Evolutionary conservation across 192 early-diverging fungal genomes (phyloP).

Genomic region (Spinellus fusiger): DNA sequence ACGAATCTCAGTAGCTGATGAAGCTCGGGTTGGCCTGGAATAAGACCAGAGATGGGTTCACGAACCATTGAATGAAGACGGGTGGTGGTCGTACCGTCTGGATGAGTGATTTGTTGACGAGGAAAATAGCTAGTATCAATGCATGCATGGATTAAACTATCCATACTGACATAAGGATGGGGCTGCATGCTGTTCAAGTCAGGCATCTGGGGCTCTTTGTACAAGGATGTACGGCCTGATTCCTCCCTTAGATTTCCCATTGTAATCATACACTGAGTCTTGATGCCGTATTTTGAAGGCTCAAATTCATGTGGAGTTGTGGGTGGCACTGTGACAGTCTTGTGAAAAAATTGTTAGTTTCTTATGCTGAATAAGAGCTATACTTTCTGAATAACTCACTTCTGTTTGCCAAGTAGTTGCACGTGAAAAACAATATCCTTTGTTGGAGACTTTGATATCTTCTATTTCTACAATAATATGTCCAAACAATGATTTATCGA

Average conservation of each 20-base stretch:
- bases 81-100: too few relatives aligned
- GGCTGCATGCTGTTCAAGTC: too few relatives aligned
- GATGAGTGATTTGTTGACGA: too few relatives aligned
- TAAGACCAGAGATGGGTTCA: too few relatives aligned
- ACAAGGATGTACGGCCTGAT: slow-evolving; percentile 13
- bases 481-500: slow-evolving; percentile 11
- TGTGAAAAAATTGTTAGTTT: too few relatives aligned
- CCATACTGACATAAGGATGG: background rate
- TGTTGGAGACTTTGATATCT: slow-evolving; percentile 18
- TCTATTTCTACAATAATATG: slow-evolving; percentile 18
- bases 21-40: background rate
- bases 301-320: background rate
- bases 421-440: slow-evolving; percentile 19
- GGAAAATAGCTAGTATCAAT: background rate
- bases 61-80: too few relatives aligned
- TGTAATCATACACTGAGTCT: slow-evolving; percentile 9
- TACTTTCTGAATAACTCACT: too few relatives aligned
- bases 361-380: too few relatives aligned
- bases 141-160: background rate
- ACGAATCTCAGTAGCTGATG: slow-evolving; percentile 8
- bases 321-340: background rate
- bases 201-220: slow-evolving; percentile 1
- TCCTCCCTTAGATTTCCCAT: slow-evolving; percentile 26
- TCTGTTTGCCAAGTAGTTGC: slow-evolving; percentile 17
- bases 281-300: slow-evolving; percentile 1